A percentile compares a stretch with the other conserved stretches of the same genome.
Evolutionary conservation across 2,329 filamentous ascomycete genomes (phyloP).

Genomic region (Nemania sp.): DNA sequence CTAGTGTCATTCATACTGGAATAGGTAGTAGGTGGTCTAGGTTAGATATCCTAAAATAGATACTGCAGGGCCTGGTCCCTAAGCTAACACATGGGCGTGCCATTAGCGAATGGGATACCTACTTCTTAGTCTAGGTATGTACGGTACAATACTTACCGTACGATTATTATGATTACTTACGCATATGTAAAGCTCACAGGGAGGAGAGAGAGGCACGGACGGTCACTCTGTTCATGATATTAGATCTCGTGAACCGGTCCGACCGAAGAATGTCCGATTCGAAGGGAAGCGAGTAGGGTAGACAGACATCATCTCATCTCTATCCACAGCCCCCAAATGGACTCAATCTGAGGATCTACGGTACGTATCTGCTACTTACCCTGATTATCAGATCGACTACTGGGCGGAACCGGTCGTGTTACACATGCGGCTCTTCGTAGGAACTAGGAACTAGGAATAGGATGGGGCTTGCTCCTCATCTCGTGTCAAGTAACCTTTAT

Average conservation of each 20-base stretch:
- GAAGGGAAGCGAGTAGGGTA: conserved; percentile 3
- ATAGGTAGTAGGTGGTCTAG: too few relatives aligned
- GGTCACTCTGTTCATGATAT: neutral
- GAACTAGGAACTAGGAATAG: conserved; percentile 6
- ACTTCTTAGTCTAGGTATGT: too few relatives aligned
- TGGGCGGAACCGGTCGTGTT: conserved; percentile 11
- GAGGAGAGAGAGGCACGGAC: conserved; percentile 16
- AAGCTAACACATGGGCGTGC: conserved; percentile 9
- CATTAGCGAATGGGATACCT: conserved; percentile 6
- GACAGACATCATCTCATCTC: too few relatives aligned
- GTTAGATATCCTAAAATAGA: conserved; percentile 11
- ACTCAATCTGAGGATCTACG: neutral
- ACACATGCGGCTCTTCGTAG: conserved; percentile 22
- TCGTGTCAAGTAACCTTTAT: neutral
- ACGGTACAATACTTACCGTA: neutral
- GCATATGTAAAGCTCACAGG: too few relatives aligned
- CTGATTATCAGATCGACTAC: neutral
- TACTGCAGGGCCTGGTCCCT: neutral
- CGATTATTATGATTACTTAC: neutral
- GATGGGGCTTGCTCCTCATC: conserved; percentile 10
- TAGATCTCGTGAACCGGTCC: neutral
- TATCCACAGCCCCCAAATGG: neutral
- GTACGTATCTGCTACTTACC: neutral
- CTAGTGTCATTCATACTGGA: too few relatives aligned
- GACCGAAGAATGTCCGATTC: conserved; percentile 9